A percentile compares a stretch with the other conserved stretches of the same genome.
Conservation (phyloP, 73 alveolate species). For the Paramecium tetraurelia region DNA sequence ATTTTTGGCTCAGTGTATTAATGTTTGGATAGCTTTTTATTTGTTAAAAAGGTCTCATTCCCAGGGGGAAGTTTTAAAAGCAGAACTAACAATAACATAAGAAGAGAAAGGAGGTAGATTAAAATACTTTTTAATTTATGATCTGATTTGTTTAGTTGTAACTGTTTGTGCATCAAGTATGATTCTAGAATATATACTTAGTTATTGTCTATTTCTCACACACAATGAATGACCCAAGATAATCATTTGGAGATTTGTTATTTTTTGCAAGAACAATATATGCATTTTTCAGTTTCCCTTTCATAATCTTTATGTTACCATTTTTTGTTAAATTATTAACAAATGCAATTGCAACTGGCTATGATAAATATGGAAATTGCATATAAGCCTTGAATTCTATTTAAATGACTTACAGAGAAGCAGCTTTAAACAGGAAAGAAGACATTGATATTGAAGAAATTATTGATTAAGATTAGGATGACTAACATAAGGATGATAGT, state of each 20-base stretch:
- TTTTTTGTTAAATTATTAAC: slow-evolving; percentile 6
- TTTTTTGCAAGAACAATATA: not conserved
- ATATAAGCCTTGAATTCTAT: not conserved
- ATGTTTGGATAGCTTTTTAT: not conserved
- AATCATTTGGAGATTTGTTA: not conserved
- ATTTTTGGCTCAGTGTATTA: not conserved
- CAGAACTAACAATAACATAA: not conserved
- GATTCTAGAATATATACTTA: not conserved
- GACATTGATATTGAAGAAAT: not conserved
- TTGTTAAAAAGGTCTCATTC: not conserved
- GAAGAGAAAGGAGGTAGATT: slow-evolving; percentile 8
- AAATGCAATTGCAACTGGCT: not conserved
- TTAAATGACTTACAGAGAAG: not conserved
- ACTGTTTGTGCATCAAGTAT: not conserved
- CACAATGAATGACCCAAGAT: not conserved
- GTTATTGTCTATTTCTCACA: not conserved
- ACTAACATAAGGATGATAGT: not conserved
- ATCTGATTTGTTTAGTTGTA: not conserved
- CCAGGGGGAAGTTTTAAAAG: not conserved
- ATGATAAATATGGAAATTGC: slow-evolving; percentile 38
- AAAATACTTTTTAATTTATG: not conserved
- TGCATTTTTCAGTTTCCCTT: slow-evolving; percentile 31
- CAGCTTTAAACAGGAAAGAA: not conserved
- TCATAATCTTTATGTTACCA: not conserved
- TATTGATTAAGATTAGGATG: not conserved